These are phyloP conservation scores for Leccinum boreale DNA, from an alignment of 768 basidiomycete species.

Conservation along the genomic window DNA sequence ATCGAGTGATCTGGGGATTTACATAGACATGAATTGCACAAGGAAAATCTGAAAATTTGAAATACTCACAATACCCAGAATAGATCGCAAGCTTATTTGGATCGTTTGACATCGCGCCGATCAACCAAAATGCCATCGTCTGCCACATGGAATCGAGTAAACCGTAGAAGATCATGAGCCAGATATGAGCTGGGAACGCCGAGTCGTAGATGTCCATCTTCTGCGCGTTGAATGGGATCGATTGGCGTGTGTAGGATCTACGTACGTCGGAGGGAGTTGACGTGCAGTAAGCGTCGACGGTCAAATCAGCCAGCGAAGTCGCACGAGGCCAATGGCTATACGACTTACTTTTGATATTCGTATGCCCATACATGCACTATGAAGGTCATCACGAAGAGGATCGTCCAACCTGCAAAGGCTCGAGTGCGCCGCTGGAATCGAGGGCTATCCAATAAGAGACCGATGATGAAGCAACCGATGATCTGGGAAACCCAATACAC, in stretches of 20 bases:
- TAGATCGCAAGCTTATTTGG: slow-evolving; percentile 74
- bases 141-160: slow-evolving; percentile 82
- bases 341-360: slow-evolving; percentile 62
- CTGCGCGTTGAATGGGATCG: slow-evolving; percentile 36
- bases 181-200: slow-evolving; percentile 34
- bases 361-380: slow-evolving; percentile 72
- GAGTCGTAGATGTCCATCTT: slow-evolving; percentile 53
- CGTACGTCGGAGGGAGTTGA: neutral
- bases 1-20: slow-evolving; percentile 57
- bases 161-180: slow-evolving; percentile 67
- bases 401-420: slow-evolving; percentile 62
- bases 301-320: neutral
- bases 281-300: neutral
- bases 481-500: slow-evolving; percentile 82
- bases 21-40: no score
- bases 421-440: slow-evolving; percentile 56
- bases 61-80: slow-evolving; percentile 71
- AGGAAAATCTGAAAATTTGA: slow-evolving; percentile 36
- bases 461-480: slow-evolving; percentile 65
- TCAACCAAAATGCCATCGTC: slow-evolving; percentile 73
- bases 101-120: slow-evolving; percentile 82
- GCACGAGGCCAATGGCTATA: neutral
- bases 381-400: slow-evolving; percentile 61
- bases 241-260: slow-evolving; percentile 57
- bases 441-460: slow-evolving; percentile 58